Base-by-base conservation (phyloP, 2,329 filamentous ascomycete genomes). In the Nigrospora osmanthi region DNA sequence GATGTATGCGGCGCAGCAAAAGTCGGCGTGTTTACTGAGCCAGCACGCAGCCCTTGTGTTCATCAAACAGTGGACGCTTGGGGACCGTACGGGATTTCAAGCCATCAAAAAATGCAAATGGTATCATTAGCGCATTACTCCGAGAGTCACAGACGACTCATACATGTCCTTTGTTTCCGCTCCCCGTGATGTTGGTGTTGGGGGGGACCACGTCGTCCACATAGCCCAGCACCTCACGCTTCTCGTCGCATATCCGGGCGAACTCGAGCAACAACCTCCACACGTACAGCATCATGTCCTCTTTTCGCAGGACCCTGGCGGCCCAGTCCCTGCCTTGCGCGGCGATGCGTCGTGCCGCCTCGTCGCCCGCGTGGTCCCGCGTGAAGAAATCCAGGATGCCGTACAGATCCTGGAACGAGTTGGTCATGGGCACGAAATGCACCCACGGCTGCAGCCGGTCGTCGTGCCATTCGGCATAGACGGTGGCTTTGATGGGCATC, bases 381-480 rank as follows among this genome's bases (percentile, higher is more conserved):
- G 73, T 72, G 52, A 82, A 80, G 53, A 78, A 82, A 14, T 74
- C 71, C 57, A 80, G 58, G 14, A 80, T 67, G 14, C 68, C 73
- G 46, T 79, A 81, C 9, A 82, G 52, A 35, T 83, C 80, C 44
- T 72, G 62, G 48, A 75, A 81, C 1, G 69, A 68, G 51, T 77
- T 78, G 52, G 81, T 75, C 60, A 83, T 69, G 5, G 80, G 80
- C 0, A 79, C 72, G 52, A 81, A 84, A 57, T 84, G 80, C 44
- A 69, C 66, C 80, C 80, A 85, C 0, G 78, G 71, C 12, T 80
- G 63, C 1, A 84, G 61, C 4, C 80, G 66, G 9, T 70, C 69
- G 53, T 83, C 79, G 52, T 83, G 80, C 80, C 80, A 84, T 55
- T 84, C 80, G 30, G 71, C 65, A 54, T 80, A 84, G 17, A 83